Percentiles rank a stretch among this genome's conserved stretches.
These are phyloP conservation scores for Stipa capillata DNA, from an alignment of 176 grass and related monocot species.

Conservation along the genomic window DNA sequence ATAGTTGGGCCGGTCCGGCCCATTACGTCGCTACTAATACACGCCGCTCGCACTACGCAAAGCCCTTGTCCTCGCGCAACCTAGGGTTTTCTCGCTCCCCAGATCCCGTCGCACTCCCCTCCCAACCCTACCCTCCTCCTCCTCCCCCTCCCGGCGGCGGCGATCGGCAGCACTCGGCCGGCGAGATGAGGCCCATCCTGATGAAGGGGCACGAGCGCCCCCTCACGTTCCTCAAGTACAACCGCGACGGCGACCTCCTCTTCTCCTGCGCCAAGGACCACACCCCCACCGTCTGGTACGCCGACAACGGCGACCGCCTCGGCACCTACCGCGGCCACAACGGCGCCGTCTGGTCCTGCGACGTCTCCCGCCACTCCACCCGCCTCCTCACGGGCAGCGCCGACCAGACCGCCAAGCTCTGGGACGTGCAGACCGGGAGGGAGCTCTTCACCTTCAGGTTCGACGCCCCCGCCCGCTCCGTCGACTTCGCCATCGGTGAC, in stretches of 20 bases:
- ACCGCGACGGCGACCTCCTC: slow-evolving; percentile 78
- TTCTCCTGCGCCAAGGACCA: slow-evolving; percentile 95
- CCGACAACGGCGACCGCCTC: slow-evolving; percentile 66
- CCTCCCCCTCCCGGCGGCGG: background rate
- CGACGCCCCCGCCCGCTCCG: slow-evolving; percentile 60
- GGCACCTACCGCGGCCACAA: slow-evolving; percentile 89
- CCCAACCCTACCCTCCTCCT: background rate
- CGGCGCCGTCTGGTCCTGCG: slow-evolving; percentile 88
- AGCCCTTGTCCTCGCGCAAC: background rate
- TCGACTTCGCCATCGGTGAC: slow-evolving; percentile 60
- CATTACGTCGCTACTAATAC: background rate
- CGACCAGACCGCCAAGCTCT: slow-evolving; percentile 72
- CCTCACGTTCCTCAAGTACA: slow-evolving; percentile 86
- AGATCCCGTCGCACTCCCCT: background rate
- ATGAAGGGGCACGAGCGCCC: slow-evolving; percentile 94
- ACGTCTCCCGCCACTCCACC: slow-evolving; percentile 70
- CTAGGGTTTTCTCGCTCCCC: background rate
- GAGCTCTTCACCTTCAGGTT: slow-evolving; percentile 73
- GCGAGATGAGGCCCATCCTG: slow-evolving; percentile 71
- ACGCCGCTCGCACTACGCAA: background rate
- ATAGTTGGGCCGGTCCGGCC: background rate
- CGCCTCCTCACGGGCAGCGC: slow-evolving; percentile 63
- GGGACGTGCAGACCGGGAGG: slow-evolving; percentile 57
- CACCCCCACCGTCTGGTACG: slow-evolving; percentile 76
- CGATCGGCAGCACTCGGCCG: background rate